A percentile compares a stretch with the other conserved stretches of the same genome.
phyloP scores from a whole-genome alignment of 2,329 filamentous ascomycete species.

The Trichoderma sp. region DNA sequence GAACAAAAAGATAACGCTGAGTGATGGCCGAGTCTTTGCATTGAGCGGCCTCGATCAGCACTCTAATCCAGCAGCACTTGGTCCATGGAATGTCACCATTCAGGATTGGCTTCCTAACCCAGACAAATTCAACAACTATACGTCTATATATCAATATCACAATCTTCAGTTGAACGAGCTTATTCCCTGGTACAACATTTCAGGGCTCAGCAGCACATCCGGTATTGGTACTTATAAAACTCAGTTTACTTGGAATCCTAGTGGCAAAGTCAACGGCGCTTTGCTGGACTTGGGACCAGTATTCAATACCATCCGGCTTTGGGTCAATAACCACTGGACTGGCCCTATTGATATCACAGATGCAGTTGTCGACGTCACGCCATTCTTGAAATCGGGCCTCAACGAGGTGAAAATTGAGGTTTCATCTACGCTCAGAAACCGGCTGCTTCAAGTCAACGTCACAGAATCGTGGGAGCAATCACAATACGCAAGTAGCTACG shows the following conservation, averaged over 20 bases:
- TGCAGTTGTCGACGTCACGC: conserved; percentile 2
- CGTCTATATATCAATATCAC: neutral
- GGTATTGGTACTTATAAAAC: neutral
- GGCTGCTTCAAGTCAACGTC: conserved; percentile 4
- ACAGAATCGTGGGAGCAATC: conserved; percentile 11
- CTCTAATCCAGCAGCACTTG: neutral
- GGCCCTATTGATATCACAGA: conserved; percentile 5
- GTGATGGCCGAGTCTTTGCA: neutral
- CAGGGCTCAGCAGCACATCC: neutral
- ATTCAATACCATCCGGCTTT: conserved; percentile 4
- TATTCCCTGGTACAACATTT: conserved; percentile 3
- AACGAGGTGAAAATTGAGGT: conserved; percentile 2
- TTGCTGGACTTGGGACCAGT: neutral
- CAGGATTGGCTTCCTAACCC: conserved; percentile 10
- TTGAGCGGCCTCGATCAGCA: neutral
- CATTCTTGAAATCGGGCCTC: neutral
- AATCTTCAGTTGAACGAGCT: neutral
- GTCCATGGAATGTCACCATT: neutral
- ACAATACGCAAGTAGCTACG: neutral
- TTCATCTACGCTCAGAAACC: neutral
- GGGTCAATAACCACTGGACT: neutral
- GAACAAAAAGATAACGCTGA: neutral
- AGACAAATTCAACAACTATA: neutral
- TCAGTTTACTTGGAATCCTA: neutral
- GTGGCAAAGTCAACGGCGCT: neutral